Conservation (phyloP, 306 rosid species). For the Ormosia emarginata region DNA sequence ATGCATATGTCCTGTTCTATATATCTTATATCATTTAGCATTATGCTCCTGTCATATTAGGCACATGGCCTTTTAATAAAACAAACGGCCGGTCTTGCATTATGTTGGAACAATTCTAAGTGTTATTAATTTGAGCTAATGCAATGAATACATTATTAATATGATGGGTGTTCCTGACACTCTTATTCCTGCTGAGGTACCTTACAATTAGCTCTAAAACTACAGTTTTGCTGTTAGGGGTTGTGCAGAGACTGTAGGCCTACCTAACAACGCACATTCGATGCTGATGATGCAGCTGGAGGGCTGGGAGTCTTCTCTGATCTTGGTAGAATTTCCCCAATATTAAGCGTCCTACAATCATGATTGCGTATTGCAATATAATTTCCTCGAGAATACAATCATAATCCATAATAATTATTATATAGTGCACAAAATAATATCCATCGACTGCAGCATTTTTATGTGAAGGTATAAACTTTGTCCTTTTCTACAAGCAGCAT, state of each 20-base stretch:
- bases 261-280: constrained; percentile 27
- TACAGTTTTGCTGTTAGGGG: constrained; percentile 49
- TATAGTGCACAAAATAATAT: too few relatives aligned
- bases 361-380: too few relatives aligned
- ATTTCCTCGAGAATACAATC: too few relatives aligned
- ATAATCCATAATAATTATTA: too few relatives aligned
- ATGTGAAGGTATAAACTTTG: too few relatives aligned
- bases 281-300: constrained; percentile 32
- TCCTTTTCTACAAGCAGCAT: too few relatives aligned
- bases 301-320: constrained; percentile 9
- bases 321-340: constrained; percentile 22
- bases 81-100: neutral
- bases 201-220: constrained; percentile 50
- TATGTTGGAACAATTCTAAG: neutral
- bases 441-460: too few relatives aligned
- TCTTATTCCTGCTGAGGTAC: too few relatives aligned
- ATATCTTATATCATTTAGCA: neutral
- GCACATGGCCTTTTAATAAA: neutral
- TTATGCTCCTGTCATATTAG: neutral
- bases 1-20: too few relatives aligned
- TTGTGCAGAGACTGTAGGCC: constrained; percentile 37
- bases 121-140: constrained; percentile 17
- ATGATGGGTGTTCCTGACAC: constrained; percentile 85
- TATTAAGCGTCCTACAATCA: too few relatives aligned
- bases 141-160: constrained; percentile 76